phyloP scores from a whole-genome alignment of 495 filamentous ascomycete species.

The Aspergillus heteromorphus region DNA sequence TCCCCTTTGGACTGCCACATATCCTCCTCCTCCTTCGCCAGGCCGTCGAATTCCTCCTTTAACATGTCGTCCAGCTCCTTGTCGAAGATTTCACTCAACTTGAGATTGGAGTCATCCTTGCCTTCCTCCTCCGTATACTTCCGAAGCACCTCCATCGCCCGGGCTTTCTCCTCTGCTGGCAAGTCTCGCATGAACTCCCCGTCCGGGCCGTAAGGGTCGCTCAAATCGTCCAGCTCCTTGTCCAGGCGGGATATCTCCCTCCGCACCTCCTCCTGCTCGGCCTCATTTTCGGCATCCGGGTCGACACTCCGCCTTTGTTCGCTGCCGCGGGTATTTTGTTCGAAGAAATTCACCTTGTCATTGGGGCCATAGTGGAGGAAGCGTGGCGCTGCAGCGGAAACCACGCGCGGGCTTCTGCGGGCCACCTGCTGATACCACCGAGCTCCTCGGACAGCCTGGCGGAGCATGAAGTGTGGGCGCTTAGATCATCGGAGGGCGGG shows the following conservation, averaged over 20 bases:
- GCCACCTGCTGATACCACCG: conserved; percentile 41
- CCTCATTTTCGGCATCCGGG: conserved; percentile 49
- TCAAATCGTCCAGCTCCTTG: conserved; percentile 45
- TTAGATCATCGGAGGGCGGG: conserved; percentile 27
- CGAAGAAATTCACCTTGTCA: conserved; percentile 41
- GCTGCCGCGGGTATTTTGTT: conserved; percentile 32
- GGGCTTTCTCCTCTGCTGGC: conserved; percentile 34
- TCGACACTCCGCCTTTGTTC: conserved; percentile 35
- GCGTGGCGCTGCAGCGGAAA: conserved; percentile 32
- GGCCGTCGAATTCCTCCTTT: conserved; percentile 36
- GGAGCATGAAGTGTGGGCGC: conserved; percentile 39
- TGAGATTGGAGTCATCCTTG: conserved; percentile 16
- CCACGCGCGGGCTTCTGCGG: conserved; percentile 27
- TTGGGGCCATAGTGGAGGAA: conserved; percentile 33
- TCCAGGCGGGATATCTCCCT: conserved; percentile 47
- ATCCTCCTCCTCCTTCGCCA: conserved; percentile 38
- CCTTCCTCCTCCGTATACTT: conserved; percentile 35
- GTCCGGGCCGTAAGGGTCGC: conserved; percentile 38
- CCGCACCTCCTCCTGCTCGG: conserved; percentile 39
- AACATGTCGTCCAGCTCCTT: conserved; percentile 41
- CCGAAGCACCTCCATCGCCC: conserved; percentile 38
- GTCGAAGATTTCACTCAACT: conserved; percentile 39
- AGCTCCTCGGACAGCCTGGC: conserved; percentile 42
- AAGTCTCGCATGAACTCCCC: conserved; percentile 38
- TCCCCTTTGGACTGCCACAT: conserved; percentile 25